Evolutionary conservation across 306 rosid species (phyloP).

Genomic region (Alnus rubra): DNA sequence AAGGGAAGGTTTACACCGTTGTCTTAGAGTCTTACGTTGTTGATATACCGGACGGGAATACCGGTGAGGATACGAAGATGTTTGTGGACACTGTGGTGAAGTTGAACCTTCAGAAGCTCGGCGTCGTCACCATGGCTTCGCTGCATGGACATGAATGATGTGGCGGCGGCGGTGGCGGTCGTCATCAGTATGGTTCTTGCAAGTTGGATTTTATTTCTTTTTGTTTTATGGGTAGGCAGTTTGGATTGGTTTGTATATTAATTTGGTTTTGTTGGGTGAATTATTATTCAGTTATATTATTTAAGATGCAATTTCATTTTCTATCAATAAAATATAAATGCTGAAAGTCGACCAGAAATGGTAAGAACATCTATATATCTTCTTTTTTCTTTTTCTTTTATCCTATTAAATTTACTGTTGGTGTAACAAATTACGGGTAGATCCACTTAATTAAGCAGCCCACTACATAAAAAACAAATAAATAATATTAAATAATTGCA

Average conservation of each 20-base stretch:
- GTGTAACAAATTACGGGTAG: too few species aligned
- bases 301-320: not conserved
- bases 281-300: not conserved
- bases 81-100: slow-evolving; percentile 81
- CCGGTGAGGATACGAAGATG: slow-evolving; percentile 87
- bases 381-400: too few species aligned
- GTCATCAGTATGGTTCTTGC: not conserved
- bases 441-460: too few species aligned
- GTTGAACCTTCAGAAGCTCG: slow-evolving; percentile 90
- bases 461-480: too few species aligned
- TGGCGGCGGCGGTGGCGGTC: not conserved
- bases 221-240: slow-evolving; percentile 1
- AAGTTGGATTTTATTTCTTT: slow-evolving; percentile 7
- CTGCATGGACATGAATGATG: slow-evolving; percentile 36
- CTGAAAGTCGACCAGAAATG: not conserved
- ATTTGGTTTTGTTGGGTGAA: not conserved
- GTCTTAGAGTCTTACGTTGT: slow-evolving; percentile 85
- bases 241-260: not conserved
- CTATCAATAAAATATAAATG: not conserved
- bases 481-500: too few species aligned
- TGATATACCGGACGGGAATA: slow-evolving; percentile 83
- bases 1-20: slow-evolving; percentile 53
- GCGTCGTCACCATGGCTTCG: slow-evolving; percentile 48
- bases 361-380: too few species aligned
- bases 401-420: too few species aligned